phyloP scores from a whole-genome alignment of 176 grass and related monocot genomes.

The Triticum turgidum region DNA sequence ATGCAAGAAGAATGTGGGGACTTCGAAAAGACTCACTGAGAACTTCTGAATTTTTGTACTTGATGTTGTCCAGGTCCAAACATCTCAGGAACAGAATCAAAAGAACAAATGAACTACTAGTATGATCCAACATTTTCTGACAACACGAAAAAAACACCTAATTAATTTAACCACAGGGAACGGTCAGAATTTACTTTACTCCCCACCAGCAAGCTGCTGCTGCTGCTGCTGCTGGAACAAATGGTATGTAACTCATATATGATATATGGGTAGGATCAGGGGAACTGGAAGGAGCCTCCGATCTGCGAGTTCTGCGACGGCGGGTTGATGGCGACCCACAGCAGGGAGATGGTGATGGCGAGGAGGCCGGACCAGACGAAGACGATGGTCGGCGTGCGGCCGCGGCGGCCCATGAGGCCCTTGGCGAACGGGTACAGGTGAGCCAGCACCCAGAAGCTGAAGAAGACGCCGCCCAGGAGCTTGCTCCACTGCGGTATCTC shows the following conservation, averaged over 20 bases:
- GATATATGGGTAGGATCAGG: slow-evolving; percentile 41
- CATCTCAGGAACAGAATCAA: slow-evolving; percentile 18
- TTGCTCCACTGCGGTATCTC: slow-evolving; percentile 91
- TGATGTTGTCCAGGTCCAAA: slow-evolving; percentile 18
- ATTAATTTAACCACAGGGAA: slow-evolving; percentile 5
- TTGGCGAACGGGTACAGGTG: slow-evolving; percentile 97
- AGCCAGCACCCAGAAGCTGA: slow-evolving; percentile 97
- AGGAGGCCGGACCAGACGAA: slow-evolving; percentile 94
- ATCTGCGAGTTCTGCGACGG: slow-evolving; percentile 68
- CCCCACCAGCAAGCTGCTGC: neutral
- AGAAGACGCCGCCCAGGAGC: slow-evolving; percentile 86
- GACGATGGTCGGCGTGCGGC: slow-evolving; percentile 83
- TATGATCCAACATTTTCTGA: neutral
- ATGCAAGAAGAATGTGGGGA: no score
- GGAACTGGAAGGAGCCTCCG: slow-evolving; percentile 90
- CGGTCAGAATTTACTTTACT: neutral
- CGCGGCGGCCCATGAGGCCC: slow-evolving; percentile 85
- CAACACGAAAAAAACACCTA: neutral
- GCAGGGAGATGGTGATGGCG: slow-evolving; percentile 88
- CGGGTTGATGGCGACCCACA: slow-evolving; percentile 91
- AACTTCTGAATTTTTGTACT: slow-evolving; percentile 17
- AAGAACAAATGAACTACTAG: slow-evolving; percentile 47
- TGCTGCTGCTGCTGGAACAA: neutral
- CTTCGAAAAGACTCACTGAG: no score
- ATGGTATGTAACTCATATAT: neutral